Conservation (phyloP, 2,329 filamentous ascomycete genomes). For the Penicillium sp. region DNA sequence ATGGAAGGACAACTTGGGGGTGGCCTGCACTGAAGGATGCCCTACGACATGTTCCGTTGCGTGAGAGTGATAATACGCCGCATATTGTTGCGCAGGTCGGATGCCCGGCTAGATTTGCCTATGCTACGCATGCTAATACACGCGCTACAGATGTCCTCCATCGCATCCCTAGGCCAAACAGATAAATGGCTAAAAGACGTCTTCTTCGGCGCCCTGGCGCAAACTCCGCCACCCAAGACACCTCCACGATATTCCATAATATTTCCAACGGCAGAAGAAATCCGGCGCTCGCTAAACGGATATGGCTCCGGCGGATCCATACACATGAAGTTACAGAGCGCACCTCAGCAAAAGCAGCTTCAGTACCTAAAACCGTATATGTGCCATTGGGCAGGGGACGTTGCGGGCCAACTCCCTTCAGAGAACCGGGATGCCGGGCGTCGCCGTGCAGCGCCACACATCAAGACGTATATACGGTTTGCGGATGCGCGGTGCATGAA, state of each 20-base stretch:
- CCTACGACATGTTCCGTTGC: constrained; percentile 60
- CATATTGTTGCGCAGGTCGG: constrained; percentile 46
- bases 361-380: constrained; percentile 72
- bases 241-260: constrained; percentile 70
- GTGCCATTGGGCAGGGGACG: constrained; percentile 75
- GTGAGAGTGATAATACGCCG: constrained; percentile 25
- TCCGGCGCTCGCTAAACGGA: constrained; percentile 76
- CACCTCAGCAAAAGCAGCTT: constrained; percentile 74
- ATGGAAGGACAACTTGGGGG: constrained; percentile 69
- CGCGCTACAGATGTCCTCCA: constrained; percentile 73
- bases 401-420: background rate
- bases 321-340: constrained; percentile 75
- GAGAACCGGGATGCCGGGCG: constrained; percentile 60
- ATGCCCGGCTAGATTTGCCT: constrained; percentile 1
- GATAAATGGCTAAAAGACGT: constrained; percentile 74
- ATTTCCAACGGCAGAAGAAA: constrained; percentile 80
- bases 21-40: constrained; percentile 71
- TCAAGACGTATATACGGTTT: constrained; percentile 85
- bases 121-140: constrained; percentile 30
- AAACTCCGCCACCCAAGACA: constrained; percentile 6
- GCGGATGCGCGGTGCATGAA: constrained; percentile 40
- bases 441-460: constrained; percentile 77
- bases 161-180: constrained; percentile 74
- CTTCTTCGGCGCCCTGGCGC: constrained; percentile 57
- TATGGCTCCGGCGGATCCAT: constrained; percentile 80